These are phyloP conservation scores for Ambrosia artemisiifolia DNA, from an alignment of 129 eudicot species.

Conservation along the genomic window DNA sequence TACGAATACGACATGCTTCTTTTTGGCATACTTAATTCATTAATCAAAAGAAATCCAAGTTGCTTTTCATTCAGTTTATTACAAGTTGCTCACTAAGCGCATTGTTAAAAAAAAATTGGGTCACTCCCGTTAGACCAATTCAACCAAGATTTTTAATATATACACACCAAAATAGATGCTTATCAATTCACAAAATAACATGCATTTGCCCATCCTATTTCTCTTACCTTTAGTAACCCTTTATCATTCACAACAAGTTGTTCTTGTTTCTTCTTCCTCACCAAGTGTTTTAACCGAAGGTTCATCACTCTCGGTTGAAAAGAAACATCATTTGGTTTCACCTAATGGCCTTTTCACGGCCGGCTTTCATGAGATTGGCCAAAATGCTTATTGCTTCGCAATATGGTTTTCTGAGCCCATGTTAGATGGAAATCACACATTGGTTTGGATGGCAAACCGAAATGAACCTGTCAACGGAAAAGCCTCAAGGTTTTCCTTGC, in stretches of 20 bases:
- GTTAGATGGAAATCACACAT: background rate
- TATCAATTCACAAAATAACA: background rate
- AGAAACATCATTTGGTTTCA: conserved; percentile 12
- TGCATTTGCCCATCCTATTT: background rate
- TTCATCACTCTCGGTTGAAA: conserved; percentile 9
- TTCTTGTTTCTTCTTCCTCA: background rate
- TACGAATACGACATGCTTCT: no score
- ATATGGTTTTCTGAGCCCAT: conserved; percentile 30
- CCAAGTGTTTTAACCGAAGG: background rate
- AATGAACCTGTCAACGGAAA: conserved; percentile 39
- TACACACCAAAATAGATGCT: background rate
- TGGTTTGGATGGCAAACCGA: conserved; percentile 41
- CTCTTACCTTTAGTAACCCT: background rate
- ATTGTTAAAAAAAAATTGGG: no score
- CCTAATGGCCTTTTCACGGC: conserved; percentile 29
- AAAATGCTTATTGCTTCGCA: conserved; percentile 35
- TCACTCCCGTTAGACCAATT: no score
- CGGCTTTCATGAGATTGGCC: conserved; percentile 34
- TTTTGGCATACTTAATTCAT: no score
- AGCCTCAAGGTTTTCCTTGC: conserved; percentile 12
- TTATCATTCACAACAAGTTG: background rate
- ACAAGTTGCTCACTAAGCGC: no score
- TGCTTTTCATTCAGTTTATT: no score
- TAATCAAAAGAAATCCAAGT: no score
- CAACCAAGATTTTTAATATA: background rate